Conservation (phyloP, 2,329 filamentous ascomycete species). For the Penicillium fuscoglaucum region DNA sequence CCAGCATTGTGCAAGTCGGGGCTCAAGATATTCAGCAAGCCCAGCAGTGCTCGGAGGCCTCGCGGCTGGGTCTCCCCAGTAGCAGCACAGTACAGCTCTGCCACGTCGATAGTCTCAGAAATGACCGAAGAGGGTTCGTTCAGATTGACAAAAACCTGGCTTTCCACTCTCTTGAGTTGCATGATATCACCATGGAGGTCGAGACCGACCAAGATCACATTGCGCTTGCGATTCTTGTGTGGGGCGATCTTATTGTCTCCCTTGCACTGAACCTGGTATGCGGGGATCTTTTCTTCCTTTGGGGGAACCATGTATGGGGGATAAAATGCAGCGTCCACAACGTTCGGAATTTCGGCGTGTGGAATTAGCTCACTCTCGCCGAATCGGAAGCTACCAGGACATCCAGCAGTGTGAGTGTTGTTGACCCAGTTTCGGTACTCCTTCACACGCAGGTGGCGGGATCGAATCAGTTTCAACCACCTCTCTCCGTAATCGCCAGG, state of each 20-base stretch:
- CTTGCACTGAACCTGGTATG: neutral
- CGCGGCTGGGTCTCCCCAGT: constrained; percentile 54
- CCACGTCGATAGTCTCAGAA: constrained; percentile 70
- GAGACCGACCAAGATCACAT: constrained; percentile 78
- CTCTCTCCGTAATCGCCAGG: constrained; percentile 63
- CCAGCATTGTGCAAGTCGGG: constrained; percentile 79
- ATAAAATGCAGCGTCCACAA: constrained; percentile 57
- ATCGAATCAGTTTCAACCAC: constrained; percentile 68
- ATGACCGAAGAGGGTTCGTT: constrained; percentile 44
- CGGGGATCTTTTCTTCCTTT: neutral
- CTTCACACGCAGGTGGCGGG: constrained; percentile 72
- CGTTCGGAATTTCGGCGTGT: constrained; percentile 45
- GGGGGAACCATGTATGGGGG: constrained; percentile 45
- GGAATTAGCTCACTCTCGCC: constrained; percentile 58
- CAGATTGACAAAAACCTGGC: constrained; percentile 46
- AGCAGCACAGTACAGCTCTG: constrained; percentile 66
- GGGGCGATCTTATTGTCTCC: constrained; percentile 5
- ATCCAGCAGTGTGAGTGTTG: constrained; percentile 66
- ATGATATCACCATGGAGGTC: constrained; percentile 66
- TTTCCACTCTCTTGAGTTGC: constrained; percentile 66
- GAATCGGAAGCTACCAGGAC: constrained; percentile 75
- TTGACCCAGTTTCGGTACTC: constrained; percentile 71
- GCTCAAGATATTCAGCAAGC: constrained; percentile 61
- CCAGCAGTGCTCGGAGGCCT: constrained; percentile 62
- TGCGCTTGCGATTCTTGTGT: constrained; percentile 43